Percentiles rank a stretch among this genome's conserved stretches.
These are phyloP conservation scores for Cercospora sp. DNA, from an alignment of 2,329 filamentous ascomycete species.

Conservation along the genomic window DNA sequence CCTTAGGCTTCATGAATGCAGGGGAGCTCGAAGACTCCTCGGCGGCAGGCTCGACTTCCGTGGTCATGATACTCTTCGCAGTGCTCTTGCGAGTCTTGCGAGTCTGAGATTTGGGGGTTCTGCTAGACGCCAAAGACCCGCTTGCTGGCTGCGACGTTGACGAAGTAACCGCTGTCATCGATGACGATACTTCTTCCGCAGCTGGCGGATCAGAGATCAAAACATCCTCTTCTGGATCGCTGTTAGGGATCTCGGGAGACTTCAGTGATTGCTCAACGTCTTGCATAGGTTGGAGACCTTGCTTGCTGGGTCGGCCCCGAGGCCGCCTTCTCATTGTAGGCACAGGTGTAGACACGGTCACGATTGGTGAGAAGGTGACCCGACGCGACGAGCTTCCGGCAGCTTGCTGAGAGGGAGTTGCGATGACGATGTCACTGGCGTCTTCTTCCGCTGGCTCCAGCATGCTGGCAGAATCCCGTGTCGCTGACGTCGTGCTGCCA, in stretches of 20 bases:
- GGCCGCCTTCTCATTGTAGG: not conserved
- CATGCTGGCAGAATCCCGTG: not conserved
- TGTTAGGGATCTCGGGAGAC: conserved; percentile 2
- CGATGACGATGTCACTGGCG: not conserved
- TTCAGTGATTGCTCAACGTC: not conserved
- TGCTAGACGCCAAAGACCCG: not conserved
- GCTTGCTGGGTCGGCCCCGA: not conserved
- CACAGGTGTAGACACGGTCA: conserved; percentile 13
- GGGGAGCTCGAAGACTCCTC: conserved; percentile 10
- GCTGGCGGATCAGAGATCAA: not conserved
- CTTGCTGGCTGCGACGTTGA: not conserved
- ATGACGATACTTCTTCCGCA: not conserved
- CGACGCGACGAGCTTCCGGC: conserved; percentile 9
- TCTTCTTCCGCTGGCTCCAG: not conserved
- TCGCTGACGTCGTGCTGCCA: not conserved
- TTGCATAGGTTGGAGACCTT: not conserved
- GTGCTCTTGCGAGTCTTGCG: not conserved
- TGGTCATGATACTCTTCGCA: not conserved
- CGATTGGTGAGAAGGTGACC: conserved; percentile 19
- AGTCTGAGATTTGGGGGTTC: not conserved
- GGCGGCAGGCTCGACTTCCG: not conserved
- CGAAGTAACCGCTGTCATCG: not conserved
- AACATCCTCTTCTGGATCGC: not conserved
- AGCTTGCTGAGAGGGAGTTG: conserved; percentile 1
- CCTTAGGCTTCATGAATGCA: conserved; percentile 9